These are phyloP conservation scores for Cryphonectria japonica DNA, from an alignment of 2,329 filamentous ascomycete species.

Conservation along the genomic window DNA sequence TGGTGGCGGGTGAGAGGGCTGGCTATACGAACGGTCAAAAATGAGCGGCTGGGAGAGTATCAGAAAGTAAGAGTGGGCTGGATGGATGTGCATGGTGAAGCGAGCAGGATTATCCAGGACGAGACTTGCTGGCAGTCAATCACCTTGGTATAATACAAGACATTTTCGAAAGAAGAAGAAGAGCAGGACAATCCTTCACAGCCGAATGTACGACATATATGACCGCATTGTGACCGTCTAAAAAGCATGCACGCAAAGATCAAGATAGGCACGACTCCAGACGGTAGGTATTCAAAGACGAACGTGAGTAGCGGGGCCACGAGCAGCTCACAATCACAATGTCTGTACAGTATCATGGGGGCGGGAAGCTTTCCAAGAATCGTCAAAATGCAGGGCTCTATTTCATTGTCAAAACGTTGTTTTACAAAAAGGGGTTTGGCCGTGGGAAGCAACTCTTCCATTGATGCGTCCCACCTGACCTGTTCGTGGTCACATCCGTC, in stretches of 20 bases:
- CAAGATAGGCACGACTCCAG: neutral
- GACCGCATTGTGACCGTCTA: neutral
- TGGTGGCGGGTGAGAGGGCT: neutral
- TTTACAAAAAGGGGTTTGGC: conserved; percentile 26
- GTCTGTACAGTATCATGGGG: neutral
- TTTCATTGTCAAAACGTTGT: conserved; percentile 26
- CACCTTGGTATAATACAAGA: neutral
- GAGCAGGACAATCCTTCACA: too few species aligned
- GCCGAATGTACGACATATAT: too few species aligned
- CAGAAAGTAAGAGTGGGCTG: neutral
- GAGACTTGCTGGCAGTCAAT: neutral
- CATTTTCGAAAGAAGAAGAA: too few species aligned
- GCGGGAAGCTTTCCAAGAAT: conserved; percentile 4
- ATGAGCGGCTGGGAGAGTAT: neutral
- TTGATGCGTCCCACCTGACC: conserved; percentile 13
- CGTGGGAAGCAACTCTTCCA: neutral
- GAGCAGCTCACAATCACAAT: neutral
- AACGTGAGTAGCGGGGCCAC: neutral
- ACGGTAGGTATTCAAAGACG: neutral
- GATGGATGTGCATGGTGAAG: neutral
- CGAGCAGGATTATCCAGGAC: neutral
- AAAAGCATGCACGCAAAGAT: neutral
- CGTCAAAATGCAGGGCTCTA: conserved; percentile 28
- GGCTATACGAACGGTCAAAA: neutral
- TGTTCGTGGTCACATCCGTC: conserved; percentile 11